Percentiles rank a stretch among this genome's conserved stretches.
Evolutionary conservation across 2,329 filamentous ascomycete species (phyloP).

Genomic region (Aspergillus alliaceus): DNA sequence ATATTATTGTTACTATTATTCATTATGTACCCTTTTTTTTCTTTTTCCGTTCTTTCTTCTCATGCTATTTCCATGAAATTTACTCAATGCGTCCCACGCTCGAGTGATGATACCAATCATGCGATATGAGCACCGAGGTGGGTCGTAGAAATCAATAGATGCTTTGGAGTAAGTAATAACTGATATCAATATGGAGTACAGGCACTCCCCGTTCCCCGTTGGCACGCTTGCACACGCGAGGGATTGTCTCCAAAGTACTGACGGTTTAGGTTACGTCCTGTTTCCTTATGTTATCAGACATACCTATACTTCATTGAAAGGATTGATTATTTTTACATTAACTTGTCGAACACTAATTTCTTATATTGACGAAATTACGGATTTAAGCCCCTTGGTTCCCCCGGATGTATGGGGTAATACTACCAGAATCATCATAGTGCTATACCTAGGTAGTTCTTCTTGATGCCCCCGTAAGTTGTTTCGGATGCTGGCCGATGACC

Average conservation of each 20-base stretch:
- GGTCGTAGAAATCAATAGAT: conserved; percentile 7
- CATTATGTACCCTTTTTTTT: not conserved
- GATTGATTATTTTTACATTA: no score
- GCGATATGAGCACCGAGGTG: not conserved
- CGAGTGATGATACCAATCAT: not conserved
- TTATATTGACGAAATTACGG: not conserved
- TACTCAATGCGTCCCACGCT: not conserved
- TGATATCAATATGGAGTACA: conserved; percentile 6
- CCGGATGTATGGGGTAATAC: conserved; percentile 12
- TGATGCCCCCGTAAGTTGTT: not conserved
- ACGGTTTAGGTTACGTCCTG: not conserved
- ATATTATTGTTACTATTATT: not conserved
- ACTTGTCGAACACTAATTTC: not conserved
- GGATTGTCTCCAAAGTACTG: not conserved
- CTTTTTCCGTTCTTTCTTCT: not conserved
- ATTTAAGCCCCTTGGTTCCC: conserved; percentile 5
- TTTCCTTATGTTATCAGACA: not conserved
- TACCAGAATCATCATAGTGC: not conserved
- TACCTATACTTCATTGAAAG: not conserved
- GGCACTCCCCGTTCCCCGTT: not conserved
- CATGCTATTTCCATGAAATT: no score
- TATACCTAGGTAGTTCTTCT: not conserved
- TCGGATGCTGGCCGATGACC: conserved; percentile 18
- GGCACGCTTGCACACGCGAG: not conserved
- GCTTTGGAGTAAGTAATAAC: not conserved